Conservation (phyloP, 1,284 basidiomycete species). For the Grifola frondosa region DNA sequence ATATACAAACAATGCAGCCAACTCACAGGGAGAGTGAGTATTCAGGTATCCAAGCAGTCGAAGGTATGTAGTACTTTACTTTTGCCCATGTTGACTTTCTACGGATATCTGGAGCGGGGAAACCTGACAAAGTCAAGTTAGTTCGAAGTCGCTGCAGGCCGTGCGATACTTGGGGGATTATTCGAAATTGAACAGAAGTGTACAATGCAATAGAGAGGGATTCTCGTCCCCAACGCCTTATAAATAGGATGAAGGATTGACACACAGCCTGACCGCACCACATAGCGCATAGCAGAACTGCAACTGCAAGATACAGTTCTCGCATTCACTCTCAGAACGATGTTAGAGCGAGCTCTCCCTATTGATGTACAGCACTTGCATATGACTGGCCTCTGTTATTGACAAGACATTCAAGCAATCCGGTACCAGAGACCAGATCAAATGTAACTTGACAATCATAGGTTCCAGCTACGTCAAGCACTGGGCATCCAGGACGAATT, state of each 20-base stretch:
- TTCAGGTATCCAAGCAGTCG: constrained; percentile 78
- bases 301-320: too few relatives aligned
- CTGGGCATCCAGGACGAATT: too few relatives aligned
- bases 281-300: too few relatives aligned
- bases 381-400: too few relatives aligned
- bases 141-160: not conserved
- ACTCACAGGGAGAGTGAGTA: constrained; percentile 75
- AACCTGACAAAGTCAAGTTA: too few relatives aligned
- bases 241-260: not conserved
- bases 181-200: not conserved
- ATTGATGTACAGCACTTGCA: too few relatives aligned
- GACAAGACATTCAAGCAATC: too few relatives aligned
- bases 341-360: too few relatives aligned
- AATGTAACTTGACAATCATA: not conserved
- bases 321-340: too few relatives aligned
- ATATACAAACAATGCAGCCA: too few relatives aligned
- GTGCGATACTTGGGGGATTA: not conserved
- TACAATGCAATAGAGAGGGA: not conserved
- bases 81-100: constrained; percentile 29
- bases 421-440: not conserved
- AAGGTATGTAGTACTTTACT: constrained; percentile 68
- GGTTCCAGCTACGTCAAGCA: not conserved
- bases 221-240: too few relatives aligned
- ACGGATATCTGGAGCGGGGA: constrained; percentile 9
- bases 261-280: too few relatives aligned